Evolutionary conservation across 768 basidiomycete species (phyloP).

Genomic region (Boletus subparvulus): DNA sequence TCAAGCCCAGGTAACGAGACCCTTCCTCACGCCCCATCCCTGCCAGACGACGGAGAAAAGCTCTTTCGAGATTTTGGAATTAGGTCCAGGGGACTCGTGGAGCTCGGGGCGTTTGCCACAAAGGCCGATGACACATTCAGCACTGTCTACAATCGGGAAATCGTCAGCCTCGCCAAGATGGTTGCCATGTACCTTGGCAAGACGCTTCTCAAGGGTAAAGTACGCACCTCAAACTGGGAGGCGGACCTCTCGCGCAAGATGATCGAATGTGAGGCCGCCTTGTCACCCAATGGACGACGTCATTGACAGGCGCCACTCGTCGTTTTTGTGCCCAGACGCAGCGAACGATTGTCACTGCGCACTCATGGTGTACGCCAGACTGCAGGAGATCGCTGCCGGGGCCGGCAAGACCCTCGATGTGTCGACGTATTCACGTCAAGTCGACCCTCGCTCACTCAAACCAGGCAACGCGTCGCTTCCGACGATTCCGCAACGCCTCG

Average conservation of each 20-base stretch:
- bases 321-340: slow-evolving; percentile 36
- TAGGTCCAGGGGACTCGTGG: slow-evolving; percentile 40
- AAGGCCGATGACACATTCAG: slow-evolving; percentile 39
- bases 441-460: slow-evolving; percentile 18
- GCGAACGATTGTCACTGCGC: slow-evolving; percentile 53
- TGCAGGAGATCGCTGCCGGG: slow-evolving; percentile 34
- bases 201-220: slow-evolving; percentile 44
- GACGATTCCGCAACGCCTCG: not conserved
- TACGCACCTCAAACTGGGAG: slow-evolving; percentile 51
- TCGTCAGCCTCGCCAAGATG: slow-evolving; percentile 41
- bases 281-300: not conserved
- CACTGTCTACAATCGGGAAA: slow-evolving; percentile 33
- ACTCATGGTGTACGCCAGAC: slow-evolving; percentile 42
- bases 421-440: slow-evolving; percentile 27
- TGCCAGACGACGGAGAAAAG: slow-evolving; percentile 49
- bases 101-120: slow-evolving; percentile 44
- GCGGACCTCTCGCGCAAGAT: slow-evolving; percentile 36
- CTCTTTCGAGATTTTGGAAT: slow-evolving; percentile 49
- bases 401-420: slow-evolving; percentile 18
- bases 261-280: slow-evolving; percentile 35
- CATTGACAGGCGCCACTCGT: not conserved
- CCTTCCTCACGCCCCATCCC: not conserved
- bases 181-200: not conserved
- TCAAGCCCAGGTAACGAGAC: not conserved
- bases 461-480: not conserved